Percentiles rank a stretch among this genome's conserved stretches.
Conservation (phyloP, 75 land plant species). For the Sequoiadendron giganteum region DNA sequence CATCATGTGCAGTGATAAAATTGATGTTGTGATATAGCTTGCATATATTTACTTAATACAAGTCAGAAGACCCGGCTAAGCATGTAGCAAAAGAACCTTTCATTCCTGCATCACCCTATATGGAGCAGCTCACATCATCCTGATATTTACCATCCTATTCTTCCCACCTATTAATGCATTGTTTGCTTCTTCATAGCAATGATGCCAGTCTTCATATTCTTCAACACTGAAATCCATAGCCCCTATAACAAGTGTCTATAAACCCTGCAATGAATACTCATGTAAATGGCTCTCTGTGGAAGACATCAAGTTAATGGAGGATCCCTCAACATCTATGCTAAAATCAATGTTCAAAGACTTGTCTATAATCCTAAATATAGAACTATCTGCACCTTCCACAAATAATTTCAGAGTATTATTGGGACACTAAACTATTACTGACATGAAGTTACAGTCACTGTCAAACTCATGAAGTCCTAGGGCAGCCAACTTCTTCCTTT, state of each 20-base stretch:
- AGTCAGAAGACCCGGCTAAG: constrained; percentile 79
- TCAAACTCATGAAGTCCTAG: constrained; percentile 95
- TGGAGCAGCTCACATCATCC: no score
- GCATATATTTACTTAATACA: constrained; percentile 73
- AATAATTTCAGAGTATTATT: constrained; percentile 74
- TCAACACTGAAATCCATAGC: no score
- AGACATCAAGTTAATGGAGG: neutral
- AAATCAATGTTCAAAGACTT: constrained; percentile 22
- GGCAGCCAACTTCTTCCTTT: constrained; percentile 58
- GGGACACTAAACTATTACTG: constrained; percentile 73
- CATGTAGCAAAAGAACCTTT: constrained; percentile 88
- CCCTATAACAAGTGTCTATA: no score
- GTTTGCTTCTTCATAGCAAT: no score
- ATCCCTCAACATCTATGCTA: neutral
- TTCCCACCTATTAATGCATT: no score
- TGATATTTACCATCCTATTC: no score
- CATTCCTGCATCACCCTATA: constrained; percentile 76
- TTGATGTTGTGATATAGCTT: constrained; percentile 87
- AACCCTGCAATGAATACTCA: no score
- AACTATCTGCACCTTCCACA: constrained; percentile 92
- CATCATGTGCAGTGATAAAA: constrained; percentile 93
- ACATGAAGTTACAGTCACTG: constrained; percentile 96
- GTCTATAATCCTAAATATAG: constrained; percentile 63
- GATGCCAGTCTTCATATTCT: constrained; percentile 19
- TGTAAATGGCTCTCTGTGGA: no score